phyloP scores from a whole-genome alignment of 805 yeast genomes.

The Starmera quercuum region DNA sequence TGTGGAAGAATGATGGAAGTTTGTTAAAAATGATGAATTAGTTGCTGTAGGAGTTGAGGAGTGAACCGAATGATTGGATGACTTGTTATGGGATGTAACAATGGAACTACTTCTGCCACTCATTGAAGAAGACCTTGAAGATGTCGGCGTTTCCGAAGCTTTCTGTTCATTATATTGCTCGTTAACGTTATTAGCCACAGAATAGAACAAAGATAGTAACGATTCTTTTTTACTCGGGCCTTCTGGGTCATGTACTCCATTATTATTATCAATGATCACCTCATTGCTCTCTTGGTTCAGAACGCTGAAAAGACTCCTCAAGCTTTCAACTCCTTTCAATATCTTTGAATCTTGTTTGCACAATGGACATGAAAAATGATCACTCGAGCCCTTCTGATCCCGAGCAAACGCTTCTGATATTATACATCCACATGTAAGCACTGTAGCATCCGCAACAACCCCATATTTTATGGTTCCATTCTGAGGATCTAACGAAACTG shows the following conservation, averaged over 20 bases:
- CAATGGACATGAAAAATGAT: slow-evolving; percentile 11
- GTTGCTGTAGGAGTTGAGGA: background rate
- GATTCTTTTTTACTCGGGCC: slow-evolving; percentile 17
- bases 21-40: background rate
- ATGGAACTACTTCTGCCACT: background rate
- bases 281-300: too few species aligned
- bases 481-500: background rate
- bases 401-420: slow-evolving; percentile 24
- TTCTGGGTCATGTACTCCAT: background rate
- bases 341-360: slow-evolving; percentile 9
- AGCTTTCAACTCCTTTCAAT: too few species aligned
- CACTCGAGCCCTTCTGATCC: slow-evolving; percentile 12
- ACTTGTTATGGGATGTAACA: background rate
- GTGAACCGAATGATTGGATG: slow-evolving; percentile 5
- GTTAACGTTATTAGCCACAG: slow-evolving; percentile 18
- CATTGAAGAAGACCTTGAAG: slow-evolving; percentile 4
- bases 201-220: slow-evolving; percentile 24
- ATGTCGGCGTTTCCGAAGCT: background rate
- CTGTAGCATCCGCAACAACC: slow-evolving; percentile 17
- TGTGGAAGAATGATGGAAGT: slow-evolving; percentile 2
- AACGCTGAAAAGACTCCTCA: too few species aligned
- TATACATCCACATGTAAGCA: slow-evolving; percentile 34
- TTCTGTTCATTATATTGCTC: background rate
- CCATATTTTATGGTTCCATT: background rate
- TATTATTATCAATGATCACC: background rate